A percentile compares a stretch with the other conserved stretches of the same genome.
These are phyloP conservation scores for Leptographium procerum DNA, from an alignment of 2,329 filamentous ascomycete genomes.

Conservation along the genomic window DNA sequence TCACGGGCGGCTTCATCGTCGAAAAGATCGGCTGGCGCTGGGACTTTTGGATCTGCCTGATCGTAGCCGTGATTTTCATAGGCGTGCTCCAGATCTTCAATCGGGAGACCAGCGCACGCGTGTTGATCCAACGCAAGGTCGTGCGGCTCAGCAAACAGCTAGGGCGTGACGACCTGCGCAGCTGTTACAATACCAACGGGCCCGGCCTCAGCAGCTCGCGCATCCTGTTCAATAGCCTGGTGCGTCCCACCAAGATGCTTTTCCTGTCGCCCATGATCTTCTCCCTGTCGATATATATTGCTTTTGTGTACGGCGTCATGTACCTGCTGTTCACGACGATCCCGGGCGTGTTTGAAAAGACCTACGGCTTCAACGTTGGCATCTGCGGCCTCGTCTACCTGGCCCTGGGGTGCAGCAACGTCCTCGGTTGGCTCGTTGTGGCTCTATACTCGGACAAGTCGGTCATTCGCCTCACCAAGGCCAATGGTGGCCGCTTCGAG, in stretches of 20 bases:
- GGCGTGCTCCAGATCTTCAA: slow-evolving; percentile 28
- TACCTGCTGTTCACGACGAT: slow-evolving; percentile 44
- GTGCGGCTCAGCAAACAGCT: slow-evolving; percentile 32
- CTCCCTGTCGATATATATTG: slow-evolving; percentile 35
- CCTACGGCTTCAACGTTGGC: slow-evolving; percentile 35
- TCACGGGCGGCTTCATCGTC: slow-evolving; percentile 38
- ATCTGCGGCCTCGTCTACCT: slow-evolving; percentile 37
- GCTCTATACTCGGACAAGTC: slow-evolving; percentile 23
- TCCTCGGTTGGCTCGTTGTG: slow-evolving; percentile 17
- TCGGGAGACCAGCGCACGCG: slow-evolving; percentile 35
- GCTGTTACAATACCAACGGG: slow-evolving; percentile 28
- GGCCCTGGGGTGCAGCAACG: slow-evolving; percentile 24
- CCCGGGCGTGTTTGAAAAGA: slow-evolving; percentile 32
- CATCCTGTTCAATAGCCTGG: slow-evolving; percentile 28
- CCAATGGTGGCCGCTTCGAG: slow-evolving; percentile 22
- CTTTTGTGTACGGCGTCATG: slow-evolving; percentile 38
- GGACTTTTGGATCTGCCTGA: slow-evolving; percentile 38
- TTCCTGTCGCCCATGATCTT: slow-evolving; percentile 36
- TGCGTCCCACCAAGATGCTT: slow-evolving; percentile 40
- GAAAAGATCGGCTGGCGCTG: slow-evolving; percentile 29
- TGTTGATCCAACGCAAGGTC: slow-evolving; percentile 40
- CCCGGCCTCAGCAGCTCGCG: slow-evolving; percentile 14
- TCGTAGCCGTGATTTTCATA: slow-evolving; percentile 26
- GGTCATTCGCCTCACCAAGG: slow-evolving; percentile 25
- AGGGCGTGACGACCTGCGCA: slow-evolving; percentile 30